These are phyloP conservation scores for Lachnellula cervina DNA, from an alignment of 2,329 filamentous ascomycete species.

Conservation along the genomic window DNA sequence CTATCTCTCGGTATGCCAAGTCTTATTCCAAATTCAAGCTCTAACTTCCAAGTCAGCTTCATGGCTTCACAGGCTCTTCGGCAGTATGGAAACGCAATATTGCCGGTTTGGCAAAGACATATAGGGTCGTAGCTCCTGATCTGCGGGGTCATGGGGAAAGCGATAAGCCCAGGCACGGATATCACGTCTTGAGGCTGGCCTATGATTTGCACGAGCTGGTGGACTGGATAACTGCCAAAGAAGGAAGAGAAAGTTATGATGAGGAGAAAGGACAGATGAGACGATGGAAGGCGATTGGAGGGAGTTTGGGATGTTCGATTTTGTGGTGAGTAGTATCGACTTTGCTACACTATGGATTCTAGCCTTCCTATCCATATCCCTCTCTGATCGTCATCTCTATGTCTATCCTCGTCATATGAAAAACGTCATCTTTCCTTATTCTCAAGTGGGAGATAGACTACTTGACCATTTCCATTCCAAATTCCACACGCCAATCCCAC, in stretches of 20 bases:
- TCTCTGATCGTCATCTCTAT: not conserved
- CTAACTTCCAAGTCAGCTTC: constrained; percentile 22
- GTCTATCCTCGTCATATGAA: not conserved
- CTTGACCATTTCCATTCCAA: no score
- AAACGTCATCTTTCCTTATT: not conserved
- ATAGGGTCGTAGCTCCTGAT: constrained; percentile 28
- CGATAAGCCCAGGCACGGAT: constrained; percentile 26
- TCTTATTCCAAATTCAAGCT: not conserved
- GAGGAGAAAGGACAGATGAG: not conserved
- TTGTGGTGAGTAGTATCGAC: constrained; percentile 22
- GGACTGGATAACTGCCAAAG: not conserved
- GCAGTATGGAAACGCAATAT: constrained; percentile 30
- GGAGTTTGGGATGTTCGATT: constrained; percentile 30
- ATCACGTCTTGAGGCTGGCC: constrained; percentile 29
- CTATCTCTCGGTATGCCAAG: not conserved
- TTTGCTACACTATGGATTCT: not conserved
- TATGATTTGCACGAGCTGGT: constrained; percentile 28
- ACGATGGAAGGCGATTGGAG: constrained; percentile 25
- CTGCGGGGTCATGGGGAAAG: constrained; percentile 29
- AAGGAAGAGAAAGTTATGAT: not conserved
- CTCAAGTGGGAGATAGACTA: no score
- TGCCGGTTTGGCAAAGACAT: constrained; percentile 14
- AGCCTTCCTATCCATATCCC: no score
- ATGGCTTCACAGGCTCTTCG: constrained; percentile 32
- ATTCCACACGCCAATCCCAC: not conserved